phyloP scores from a whole-genome alignment of 129 eudicot genomes.

The Chrysanthemum makinoi region DNA sequence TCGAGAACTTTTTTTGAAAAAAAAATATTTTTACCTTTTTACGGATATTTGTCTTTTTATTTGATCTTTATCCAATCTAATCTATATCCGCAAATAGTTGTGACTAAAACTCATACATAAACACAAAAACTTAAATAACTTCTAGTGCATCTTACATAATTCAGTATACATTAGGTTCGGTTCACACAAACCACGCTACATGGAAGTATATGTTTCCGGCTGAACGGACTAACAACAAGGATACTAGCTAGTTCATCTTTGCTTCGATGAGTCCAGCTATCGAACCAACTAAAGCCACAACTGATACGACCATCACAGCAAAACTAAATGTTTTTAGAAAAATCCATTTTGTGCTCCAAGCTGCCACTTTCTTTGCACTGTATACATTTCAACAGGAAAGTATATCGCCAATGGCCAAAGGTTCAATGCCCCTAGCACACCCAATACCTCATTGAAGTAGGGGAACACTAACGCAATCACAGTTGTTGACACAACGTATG shows the following conservation, averaged over 20 bases:
- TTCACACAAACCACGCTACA: background rate
- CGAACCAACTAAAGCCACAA: slow-evolving; percentile 60
- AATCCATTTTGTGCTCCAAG: slow-evolving; percentile 58
- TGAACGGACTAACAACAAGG: background rate
- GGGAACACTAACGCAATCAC: slow-evolving; percentile 56
- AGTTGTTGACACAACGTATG: slow-evolving; percentile 46
- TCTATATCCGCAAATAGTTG: too few relatives aligned
- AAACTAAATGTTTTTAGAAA: slow-evolving; percentile 44
- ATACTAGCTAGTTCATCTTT: slow-evolving; percentile 18
- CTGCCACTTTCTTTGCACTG: slow-evolving; percentile 47
- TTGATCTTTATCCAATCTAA: too few relatives aligned
- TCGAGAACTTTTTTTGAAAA: too few relatives aligned
- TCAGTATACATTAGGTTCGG: too few relatives aligned
- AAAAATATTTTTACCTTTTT: too few relatives aligned
- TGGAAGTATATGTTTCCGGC: background rate
- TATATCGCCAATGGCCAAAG: slow-evolving; percentile 80
- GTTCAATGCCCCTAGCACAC: slow-evolving; percentile 64
- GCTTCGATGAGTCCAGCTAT: slow-evolving; percentile 50
- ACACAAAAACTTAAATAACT: too few relatives aligned
- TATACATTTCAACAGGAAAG: slow-evolving; percentile 80
- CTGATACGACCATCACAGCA: slow-evolving; percentile 53
- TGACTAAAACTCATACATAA: too few relatives aligned
- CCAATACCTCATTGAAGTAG: slow-evolving; percentile 70
- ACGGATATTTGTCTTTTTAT: too few relatives aligned
- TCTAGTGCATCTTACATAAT: too few relatives aligned